Percentiles rank a stretch among this genome's conserved stretches.
Evolutionary conservation across 176 grass and related monocot genomes (phyloP).

Genomic region (Oryza longistaminata): DNA sequence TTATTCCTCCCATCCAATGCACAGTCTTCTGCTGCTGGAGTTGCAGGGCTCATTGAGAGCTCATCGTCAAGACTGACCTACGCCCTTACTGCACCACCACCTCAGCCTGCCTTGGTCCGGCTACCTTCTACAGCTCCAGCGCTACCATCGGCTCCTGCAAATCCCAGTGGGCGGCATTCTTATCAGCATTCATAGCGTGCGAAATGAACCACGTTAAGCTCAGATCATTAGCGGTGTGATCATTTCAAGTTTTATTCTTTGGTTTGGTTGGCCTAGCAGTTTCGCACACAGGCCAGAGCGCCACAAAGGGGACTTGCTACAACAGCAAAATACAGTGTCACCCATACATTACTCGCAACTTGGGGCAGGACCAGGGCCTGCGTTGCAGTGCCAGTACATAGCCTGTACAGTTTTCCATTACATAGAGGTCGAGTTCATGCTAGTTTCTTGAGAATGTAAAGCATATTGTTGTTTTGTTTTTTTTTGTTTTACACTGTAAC

Average conservation of each 20-base stretch:
- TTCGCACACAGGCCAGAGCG: not conserved
- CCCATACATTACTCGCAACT: not conserved
- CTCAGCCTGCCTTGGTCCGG: conserved; percentile 63
- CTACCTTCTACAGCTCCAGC: conserved; percentile 57
- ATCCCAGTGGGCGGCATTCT: conserved; percentile 57
- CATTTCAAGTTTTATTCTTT: conserved; percentile 8
- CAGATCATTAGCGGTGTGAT: not conserved
- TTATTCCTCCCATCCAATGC: conserved; percentile 97
- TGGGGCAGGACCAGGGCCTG: not conserved
- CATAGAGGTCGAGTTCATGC: conserved; percentile 29
- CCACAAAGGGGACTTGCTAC: conserved; percentile 8
- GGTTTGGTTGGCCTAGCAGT: not conserved
- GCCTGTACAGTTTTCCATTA: conserved; percentile 63
- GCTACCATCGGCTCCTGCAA: conserved; percentile 43
- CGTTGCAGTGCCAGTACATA: conserved; percentile 58
- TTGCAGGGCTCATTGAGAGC: conserved; percentile 94
- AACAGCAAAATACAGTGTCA: not conserved
- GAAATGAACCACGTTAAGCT: not conserved
- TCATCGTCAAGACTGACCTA: conserved; percentile 84
- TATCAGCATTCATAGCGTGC: conserved; percentile 36
- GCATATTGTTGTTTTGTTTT: conserved; percentile 27
- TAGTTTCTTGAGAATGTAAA: conserved; percentile 60
- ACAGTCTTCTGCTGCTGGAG: conserved; percentile 86
- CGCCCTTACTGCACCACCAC: conserved; percentile 72
- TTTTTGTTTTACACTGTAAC: conserved; percentile 44